Conservation (phyloP, 768 basidiomycete species). For the Suillus luteus region DNA sequence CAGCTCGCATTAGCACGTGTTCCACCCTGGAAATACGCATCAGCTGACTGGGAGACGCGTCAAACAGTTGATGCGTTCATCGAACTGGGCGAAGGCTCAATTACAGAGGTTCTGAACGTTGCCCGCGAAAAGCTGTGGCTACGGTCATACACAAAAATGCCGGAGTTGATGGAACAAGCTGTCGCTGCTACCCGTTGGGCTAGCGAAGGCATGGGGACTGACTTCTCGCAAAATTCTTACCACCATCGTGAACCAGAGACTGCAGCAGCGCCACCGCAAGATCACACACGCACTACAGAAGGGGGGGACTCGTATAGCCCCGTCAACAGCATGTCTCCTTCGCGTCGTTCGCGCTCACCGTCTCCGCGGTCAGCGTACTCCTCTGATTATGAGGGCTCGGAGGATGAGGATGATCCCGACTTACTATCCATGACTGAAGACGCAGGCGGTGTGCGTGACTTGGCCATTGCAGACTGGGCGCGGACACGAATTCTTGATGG, state of each 20-base stretch:
- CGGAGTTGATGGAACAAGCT: constrained; percentile 67
- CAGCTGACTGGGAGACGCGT: constrained; percentile 66
- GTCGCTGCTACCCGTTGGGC: constrained; percentile 57
- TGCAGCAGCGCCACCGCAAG: constrained; percentile 10
- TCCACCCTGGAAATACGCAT: constrained; percentile 31
- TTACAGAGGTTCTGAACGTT: constrained; percentile 58
- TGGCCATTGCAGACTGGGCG: constrained; percentile 75
- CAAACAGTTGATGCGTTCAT: constrained; percentile 71
- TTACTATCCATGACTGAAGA: constrained; percentile 48
- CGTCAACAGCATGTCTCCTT: constrained; percentile 28
- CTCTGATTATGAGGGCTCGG: constrained; percentile 37
- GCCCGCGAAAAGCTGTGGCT: constrained; percentile 77
- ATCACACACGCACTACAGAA: constrained; percentile 10
- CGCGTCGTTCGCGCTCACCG: constrained; percentile 33
- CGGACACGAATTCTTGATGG: constrained; percentile 72
- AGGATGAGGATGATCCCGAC: constrained; percentile 48
- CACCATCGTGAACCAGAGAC: constrained; percentile 10
- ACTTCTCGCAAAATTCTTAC: constrained; percentile 27
- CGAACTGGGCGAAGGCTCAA: constrained; percentile 70
- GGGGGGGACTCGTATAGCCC: constrained; percentile 19
- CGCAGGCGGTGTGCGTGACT: constrained; percentile 44
- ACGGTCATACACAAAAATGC: constrained; percentile 60
- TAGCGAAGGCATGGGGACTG: constrained; percentile 37
- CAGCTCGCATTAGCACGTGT: constrained; percentile 21
- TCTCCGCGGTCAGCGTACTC: constrained; percentile 33